Evolutionary conservation across 1,284 basidiomycete species (phyloP).

Genomic region (Irpex sp.): DNA sequence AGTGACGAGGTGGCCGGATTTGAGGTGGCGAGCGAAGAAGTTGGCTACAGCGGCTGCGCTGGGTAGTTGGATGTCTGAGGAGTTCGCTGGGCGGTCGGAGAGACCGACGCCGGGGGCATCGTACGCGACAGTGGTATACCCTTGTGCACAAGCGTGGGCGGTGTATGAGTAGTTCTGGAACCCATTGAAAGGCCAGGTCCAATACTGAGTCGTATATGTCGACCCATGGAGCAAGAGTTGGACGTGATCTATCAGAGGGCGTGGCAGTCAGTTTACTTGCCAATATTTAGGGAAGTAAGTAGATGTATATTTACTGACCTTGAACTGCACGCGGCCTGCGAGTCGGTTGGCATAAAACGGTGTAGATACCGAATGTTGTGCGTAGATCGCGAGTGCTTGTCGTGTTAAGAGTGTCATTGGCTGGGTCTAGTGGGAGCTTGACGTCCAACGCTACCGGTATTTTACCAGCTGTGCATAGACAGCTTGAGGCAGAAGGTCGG

Average conservation of each 20-base stretch:
- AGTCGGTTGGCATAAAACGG: not conserved
- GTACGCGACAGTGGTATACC: constrained; percentile 6
- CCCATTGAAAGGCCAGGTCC: constrained; percentile 9
- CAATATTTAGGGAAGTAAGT: no score
- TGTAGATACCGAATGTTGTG: not conserved
- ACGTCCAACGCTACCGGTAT: constrained; percentile 2
- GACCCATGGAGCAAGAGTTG: constrained; percentile 6
- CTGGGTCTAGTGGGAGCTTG: not conserved
- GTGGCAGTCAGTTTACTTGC: no score
- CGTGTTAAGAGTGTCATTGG: not conserved
- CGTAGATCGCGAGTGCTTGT: not conserved
- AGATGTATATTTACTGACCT: not conserved
- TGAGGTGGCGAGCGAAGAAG: not conserved
- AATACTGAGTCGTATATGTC: constrained; percentile 6
- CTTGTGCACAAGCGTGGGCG: constrained; percentile 6
- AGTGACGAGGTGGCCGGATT: not conserved
- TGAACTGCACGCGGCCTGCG: no score
- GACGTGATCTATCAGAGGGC: not conserved
- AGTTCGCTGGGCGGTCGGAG: constrained; percentile 1
- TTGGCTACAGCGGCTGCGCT: not conserved
- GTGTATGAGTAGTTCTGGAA: constrained; percentile 9
- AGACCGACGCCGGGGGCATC: constrained; percentile 7
- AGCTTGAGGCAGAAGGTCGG: not conserved
- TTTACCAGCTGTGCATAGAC: not conserved
- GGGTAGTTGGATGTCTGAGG: constrained; percentile 4